Conservation (phyloP, 139 green algal genomes). For the Tetradesmus obliquus region DNA sequence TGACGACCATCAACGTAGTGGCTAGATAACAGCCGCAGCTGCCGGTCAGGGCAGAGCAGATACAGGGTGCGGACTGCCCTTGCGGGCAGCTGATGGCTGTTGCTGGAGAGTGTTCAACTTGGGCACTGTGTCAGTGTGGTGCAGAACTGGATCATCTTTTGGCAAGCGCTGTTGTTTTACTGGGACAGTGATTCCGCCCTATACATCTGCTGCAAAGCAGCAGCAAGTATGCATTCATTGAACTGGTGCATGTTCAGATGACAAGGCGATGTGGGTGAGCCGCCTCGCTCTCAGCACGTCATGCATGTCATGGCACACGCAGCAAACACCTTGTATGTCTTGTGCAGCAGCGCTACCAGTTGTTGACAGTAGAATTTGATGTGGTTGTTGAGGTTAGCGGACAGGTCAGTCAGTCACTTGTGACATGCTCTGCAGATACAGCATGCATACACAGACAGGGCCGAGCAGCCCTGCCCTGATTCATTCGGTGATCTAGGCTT, state of each 20-base stretch:
- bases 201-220: not conserved
- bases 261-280: not conserved
- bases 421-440: no score
- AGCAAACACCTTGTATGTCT: no score
- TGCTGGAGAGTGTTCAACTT: not conserved
- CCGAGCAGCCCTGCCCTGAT: no score
- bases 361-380: no score
- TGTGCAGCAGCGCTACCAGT: no score
- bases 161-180: not conserved
- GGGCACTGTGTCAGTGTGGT: not conserved
- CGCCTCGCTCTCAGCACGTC: not conserved
- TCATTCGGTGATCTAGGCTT: no score
- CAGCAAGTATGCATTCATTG: not conserved
- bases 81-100: not conserved
- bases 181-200: not conserved
- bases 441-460: no score
- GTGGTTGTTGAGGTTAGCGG: no score
- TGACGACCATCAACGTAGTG: constrained; percentile 7
- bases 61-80: not conserved
- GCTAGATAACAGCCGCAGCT: constrained; percentile 1
- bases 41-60: not conserved
- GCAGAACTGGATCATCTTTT: not conserved
- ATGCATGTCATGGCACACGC: not conserved
- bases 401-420: no score
- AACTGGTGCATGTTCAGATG: not conserved